Conservation (phyloP, 2,329 filamentous ascomycete genomes). For the Diaporthe caulivora region DNA sequence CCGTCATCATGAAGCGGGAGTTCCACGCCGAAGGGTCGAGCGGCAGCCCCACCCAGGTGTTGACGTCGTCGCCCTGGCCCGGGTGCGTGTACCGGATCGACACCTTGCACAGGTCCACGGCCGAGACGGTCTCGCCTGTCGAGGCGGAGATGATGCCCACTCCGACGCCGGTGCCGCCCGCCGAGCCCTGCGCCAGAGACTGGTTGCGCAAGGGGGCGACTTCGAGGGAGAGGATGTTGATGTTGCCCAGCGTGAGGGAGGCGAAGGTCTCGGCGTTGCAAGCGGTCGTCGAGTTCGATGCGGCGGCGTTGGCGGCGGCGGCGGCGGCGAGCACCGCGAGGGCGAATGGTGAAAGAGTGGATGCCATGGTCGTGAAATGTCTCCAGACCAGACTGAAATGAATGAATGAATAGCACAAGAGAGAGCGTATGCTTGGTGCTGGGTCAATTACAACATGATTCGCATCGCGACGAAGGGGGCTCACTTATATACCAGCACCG, state of each 20-base stretch:
- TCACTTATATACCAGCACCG: background rate
- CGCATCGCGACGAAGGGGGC: background rate
- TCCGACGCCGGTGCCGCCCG: background rate
- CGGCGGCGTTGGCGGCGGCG: background rate
- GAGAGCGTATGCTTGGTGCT: background rate
- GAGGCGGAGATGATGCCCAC: slow-evolving; percentile 3
- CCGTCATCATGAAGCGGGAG: slow-evolving; percentile 28
- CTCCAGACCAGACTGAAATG: slow-evolving; percentile 10
- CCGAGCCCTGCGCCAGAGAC: background rate
- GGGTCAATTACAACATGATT: background rate
- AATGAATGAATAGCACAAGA: background rate
- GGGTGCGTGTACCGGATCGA: slow-evolving; percentile 36
- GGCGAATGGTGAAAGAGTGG: slow-evolving; percentile 10
- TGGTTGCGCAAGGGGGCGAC: slow-evolving; percentile 5
- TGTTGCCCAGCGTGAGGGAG: slow-evolving; percentile 19
- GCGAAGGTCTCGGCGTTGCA: slow-evolving; percentile 24
- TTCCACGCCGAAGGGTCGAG: slow-evolving; percentile 22
- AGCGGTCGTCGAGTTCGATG: background rate
- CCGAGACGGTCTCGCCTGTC: slow-evolving; percentile 6
- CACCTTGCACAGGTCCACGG: slow-evolving; percentile 28
- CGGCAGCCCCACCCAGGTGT: slow-evolving; percentile 27
- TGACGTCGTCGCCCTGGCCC: slow-evolving; percentile 25
- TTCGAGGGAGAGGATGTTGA: slow-evolving; percentile 26
- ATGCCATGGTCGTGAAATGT: slow-evolving; percentile 11
- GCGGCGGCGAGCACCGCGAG: background rate